phyloP scores from a whole-genome alignment of 2,329 filamentous ascomycete species.

The Fusarium cyanostomum region DNA sequence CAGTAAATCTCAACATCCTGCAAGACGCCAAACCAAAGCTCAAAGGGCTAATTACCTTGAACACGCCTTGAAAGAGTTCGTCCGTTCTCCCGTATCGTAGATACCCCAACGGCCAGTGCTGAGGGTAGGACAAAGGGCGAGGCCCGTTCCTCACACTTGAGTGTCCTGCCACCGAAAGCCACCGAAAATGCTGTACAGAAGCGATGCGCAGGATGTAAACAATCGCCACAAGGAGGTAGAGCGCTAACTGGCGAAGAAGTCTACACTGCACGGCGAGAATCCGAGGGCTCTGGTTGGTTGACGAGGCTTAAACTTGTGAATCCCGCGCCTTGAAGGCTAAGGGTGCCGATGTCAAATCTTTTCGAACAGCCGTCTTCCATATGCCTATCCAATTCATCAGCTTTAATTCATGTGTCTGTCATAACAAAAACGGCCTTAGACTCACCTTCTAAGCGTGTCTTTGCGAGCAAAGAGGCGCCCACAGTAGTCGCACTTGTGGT shows the following conservation, averaged over 20 bases:
- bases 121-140: not conserved
- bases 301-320: slow-evolving; percentile 32
- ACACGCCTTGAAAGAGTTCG: not conserved
- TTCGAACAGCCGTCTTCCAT: slow-evolving; percentile 80
- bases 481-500: slow-evolving; percentile 77
- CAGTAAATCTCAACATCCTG: not conserved
- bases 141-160: not conserved
- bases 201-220: not conserved
- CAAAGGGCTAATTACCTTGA: not conserved
- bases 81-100: not conserved
- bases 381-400: slow-evolving; percentile 61
- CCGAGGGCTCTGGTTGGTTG: slow-evolving; percentile 26
- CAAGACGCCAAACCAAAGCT: not conserved
- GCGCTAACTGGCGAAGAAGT: not conserved
- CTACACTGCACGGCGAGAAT: slow-evolving; percentile 34
- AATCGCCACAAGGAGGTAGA: not conserved
- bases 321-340: slow-evolving; percentile 55
- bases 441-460: slow-evolving; percentile 82
- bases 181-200: not conserved
- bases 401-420: slow-evolving; percentile 1
- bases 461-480: slow-evolving; percentile 78
- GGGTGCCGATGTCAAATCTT: slow-evolving; percentile 66
- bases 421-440: not conserved
- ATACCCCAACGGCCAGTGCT: not conserved
- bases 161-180: not conserved